Evolutionary conservation across 208 protist species (phyloP).

Genomic region (Acanthamoeba triangularis): DNA sequence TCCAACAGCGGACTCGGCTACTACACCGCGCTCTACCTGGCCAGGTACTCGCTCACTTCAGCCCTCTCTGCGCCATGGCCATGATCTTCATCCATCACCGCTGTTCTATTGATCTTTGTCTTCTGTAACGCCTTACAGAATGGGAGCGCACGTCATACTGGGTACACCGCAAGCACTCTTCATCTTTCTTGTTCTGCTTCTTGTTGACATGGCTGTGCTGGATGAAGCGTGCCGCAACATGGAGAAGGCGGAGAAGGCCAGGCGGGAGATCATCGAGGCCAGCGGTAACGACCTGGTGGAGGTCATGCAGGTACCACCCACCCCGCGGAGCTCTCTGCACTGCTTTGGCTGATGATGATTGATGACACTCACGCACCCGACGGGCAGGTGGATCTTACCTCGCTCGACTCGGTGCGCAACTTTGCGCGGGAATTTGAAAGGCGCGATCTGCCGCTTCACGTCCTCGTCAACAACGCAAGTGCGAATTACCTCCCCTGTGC

Average conservation of each 20-base stretch:
- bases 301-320: neutral
- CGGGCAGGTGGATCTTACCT: conserved; percentile 17
- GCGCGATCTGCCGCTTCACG: neutral
- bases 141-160: conserved; percentile 25
- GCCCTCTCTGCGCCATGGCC: neutral
- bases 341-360: neutral
- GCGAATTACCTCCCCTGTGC: neutral
- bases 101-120: neutral
- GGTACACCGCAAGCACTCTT: neutral
- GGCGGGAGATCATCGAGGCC: neutral
- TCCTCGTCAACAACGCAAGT: conserved; percentile 57
- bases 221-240: conserved; percentile 2
- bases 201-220: neutral
- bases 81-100: neutral
- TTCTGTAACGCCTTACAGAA: neutral
- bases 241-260: neutral
- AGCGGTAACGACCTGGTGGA: neutral
- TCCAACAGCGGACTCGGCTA: conserved; percentile 10
- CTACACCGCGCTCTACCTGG: conserved; percentile 42
- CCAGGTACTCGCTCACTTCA: neutral
- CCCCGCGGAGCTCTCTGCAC: neutral
- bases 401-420: conserved; percentile 7
- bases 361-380: neutral
- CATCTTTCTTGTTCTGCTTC: too few relatives aligned
- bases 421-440: conserved; percentile 28